Evolutionary conservation across 2,329 filamentous ascomycete genomes (phyloP), one percentile per base, ranked within the genome.

Genomic region (Triangularia verruculosa): DNA sequence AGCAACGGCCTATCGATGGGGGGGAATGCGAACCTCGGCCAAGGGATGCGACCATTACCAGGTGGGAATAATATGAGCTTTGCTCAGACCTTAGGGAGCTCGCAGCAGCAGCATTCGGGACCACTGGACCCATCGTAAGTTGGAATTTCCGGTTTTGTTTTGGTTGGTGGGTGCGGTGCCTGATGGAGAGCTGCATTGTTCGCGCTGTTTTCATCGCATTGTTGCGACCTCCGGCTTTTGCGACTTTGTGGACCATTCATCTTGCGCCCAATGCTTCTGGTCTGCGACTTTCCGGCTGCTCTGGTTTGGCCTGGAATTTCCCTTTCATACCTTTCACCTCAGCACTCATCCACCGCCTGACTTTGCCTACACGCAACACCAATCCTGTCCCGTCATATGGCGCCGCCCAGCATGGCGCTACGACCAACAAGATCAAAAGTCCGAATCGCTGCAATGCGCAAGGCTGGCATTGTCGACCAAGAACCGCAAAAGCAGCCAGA

Each of bases 81-180:
- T 76, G 86, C 86, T 57, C 86, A 89, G 74, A 89, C 85, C 72
- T 78, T 89, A 71, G 83, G 82, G 71, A 84, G 84, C 66, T 27
- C 20, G 47, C 87, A 86, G 63, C 86, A 88, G 75, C 82, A 84
- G 70, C n/a, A n/a, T n/a, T 78, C 83, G 69, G 86, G 86, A 67
- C 82, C 86, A 51, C 76, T 89, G 65, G 87, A 89, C 73, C 78
- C 85, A 63, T 87, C 86, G 86, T 89, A 84, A 77, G 86, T 88
- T 34, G 17, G 6, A 22, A 53, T 39, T 34, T 57, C 32, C 47
- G 54, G 25, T 55, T 62, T 39, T 53, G 39, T 55, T 27, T 17
- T 63, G 64, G 24, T 20, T 64, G 24, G 13, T 51, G 30, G 51
- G 25, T 27, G 51, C n/a, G 51, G 9, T 54, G 24, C 20, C n/a